These are phyloP conservation scores for Fremontodendron californicum DNA, from an alignment of 345 rosid species.

Conservation along the genomic window DNA sequence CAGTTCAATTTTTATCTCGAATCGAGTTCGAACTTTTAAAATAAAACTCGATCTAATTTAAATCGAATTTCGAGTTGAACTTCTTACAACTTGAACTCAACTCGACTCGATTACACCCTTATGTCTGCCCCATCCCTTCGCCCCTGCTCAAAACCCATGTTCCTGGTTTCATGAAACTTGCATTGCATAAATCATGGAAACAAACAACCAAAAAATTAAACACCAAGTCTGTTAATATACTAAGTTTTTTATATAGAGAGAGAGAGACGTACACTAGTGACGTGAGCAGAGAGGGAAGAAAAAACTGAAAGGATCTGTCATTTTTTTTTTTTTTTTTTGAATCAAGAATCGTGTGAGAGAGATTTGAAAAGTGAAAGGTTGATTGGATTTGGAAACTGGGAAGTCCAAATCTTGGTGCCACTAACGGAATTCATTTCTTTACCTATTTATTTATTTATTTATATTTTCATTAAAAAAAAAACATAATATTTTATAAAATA, in stretches of 20 bases:
- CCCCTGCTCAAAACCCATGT: background rate
- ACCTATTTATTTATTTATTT: no score
- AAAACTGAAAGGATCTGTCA: constrained; percentile 4
- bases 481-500: no score
- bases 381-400: background rate
- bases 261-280: background rate
- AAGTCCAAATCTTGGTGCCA: no score
- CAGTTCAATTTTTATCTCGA: no score
- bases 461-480: no score
- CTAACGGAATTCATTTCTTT: no score
- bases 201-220: background rate
- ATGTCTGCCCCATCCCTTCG: no score
- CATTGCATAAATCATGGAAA: background rate
- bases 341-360: constrained; percentile 3
- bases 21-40: no score
- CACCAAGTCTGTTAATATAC: background rate
- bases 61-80: no score
- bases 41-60: no score
- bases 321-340: background rate
- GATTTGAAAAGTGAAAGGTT: constrained; percentile 3
- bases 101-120: no score
- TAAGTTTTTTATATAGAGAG: background rate
- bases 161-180: background rate
- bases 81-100: no score
- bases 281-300: background rate